Percentiles rank a stretch among this genome's conserved stretches.
Evolutionary conservation across 352 stramenopile species (phyloP).

Genomic region (Halophytophthora batemanensis): DNA sequence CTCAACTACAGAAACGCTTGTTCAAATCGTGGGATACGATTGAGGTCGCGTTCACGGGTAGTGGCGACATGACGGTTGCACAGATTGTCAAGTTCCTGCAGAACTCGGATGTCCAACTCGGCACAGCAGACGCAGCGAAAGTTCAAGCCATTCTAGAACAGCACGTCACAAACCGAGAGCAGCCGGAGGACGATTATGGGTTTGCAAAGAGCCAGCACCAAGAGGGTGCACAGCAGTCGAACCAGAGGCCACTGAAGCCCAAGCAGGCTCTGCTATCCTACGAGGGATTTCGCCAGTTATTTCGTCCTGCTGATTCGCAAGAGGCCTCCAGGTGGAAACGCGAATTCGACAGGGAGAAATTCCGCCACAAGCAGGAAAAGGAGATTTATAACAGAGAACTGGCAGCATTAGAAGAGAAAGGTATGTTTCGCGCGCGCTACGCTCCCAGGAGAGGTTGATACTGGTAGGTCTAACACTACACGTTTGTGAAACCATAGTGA

Average conservation of each 20-base stretch:
- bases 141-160: slow-evolving; percentile 58
- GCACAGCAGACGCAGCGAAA: slow-evolving; percentile 46
- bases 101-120: slow-evolving; percentile 65
- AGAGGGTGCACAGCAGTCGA: neutral
- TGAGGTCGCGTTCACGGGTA: slow-evolving; percentile 62
- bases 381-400: slow-evolving; percentile 70
- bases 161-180: slow-evolving; percentile 23
- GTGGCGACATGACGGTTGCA: slow-evolving; percentile 53
- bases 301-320: slow-evolving; percentile 47
- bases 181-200: slow-evolving; percentile 7
- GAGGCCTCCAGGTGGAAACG: slow-evolving; percentile 54
- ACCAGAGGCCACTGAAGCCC: slow-evolving; percentile 8
- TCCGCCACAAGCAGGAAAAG: slow-evolving; percentile 51
- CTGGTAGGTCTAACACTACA: neutral
- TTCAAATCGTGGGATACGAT: slow-evolving; percentile 70
- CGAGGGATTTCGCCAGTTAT: slow-evolving; percentile 59
- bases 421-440: slow-evolving; percentile 12
- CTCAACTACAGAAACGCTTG: slow-evolving; percentile 65
- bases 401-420: slow-evolving; percentile 64
- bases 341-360: slow-evolving; percentile 70
- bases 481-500: slow-evolving; percentile 33
- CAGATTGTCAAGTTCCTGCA: slow-evolving; percentile 77
- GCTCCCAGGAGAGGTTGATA: neutral
- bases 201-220: slow-evolving; percentile 3
- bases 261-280: slow-evolving; percentile 46